These are phyloP conservation scores for Talaromyces pinophilus DNA, from an alignment of 2,329 filamentous ascomycete genomes.

Conservation along the genomic window DNA sequence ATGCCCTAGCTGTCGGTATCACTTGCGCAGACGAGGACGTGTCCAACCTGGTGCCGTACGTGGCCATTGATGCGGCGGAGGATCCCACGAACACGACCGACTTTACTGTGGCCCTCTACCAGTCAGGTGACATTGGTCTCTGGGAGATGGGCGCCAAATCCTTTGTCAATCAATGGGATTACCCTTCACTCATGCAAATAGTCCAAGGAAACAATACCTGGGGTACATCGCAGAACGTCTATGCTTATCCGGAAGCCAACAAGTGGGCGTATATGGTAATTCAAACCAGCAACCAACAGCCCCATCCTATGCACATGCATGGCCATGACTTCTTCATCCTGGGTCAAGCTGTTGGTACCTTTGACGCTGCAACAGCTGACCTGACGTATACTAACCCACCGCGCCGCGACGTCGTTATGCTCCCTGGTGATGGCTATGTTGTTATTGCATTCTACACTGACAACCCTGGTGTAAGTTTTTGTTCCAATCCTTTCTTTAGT, in stretches of 20 bases:
- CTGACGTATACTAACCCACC: constrained; percentile 34
- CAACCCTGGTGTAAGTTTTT: constrained; percentile 41
- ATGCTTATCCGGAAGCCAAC: constrained; percentile 27
- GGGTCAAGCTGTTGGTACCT: constrained; percentile 48
- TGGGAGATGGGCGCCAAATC: constrained; percentile 39
- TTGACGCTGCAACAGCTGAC: constrained; percentile 35
- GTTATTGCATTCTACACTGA: constrained; percentile 45
- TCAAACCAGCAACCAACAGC: constrained; percentile 27
- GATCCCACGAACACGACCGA: constrained; percentile 25
- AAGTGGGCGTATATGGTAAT: constrained; percentile 35
- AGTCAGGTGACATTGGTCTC: constrained; percentile 27
- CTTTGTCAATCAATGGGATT: constrained; percentile 29
- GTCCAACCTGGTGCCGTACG: constrained; percentile 26
- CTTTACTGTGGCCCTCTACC: constrained; percentile 24
- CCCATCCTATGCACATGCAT: constrained; percentile 69
- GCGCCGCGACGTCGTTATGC: constrained; percentile 43
- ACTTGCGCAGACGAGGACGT: constrained; percentile 27
- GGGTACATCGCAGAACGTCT: constrained; percentile 29
- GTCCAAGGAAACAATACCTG: constrained; percentile 24
- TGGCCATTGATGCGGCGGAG: constrained; percentile 21
- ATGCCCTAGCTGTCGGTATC: constrained; percentile 14
- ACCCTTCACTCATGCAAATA: constrained; percentile 26
- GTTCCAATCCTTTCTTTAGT: background rate
- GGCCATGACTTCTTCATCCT: constrained; percentile 72
- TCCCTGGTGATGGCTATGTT: constrained; percentile 41